These are phyloP conservation scores for Claviceps monticola DNA, from an alignment of 2,329 filamentous ascomycete species.

Conservation along the genomic window DNA sequence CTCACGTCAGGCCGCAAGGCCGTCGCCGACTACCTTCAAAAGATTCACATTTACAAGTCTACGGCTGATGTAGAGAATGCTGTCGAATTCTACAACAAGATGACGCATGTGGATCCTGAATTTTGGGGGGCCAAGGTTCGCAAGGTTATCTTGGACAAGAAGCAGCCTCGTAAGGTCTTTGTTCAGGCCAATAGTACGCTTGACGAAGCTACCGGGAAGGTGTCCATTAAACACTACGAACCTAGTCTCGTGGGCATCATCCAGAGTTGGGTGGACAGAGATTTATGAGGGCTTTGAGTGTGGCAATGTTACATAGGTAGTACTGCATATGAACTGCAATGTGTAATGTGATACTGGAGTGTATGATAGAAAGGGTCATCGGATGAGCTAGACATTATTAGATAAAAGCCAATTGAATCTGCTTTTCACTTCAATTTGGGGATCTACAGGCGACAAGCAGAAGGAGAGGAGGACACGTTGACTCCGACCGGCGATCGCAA, in stretches of 20 bases:
- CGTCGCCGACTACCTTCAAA: slow-evolving; percentile 77
- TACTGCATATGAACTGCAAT: no score
- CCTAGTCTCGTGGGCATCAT: slow-evolving; percentile 69
- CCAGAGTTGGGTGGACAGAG: slow-evolving; percentile 61
- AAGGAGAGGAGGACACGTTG: no score
- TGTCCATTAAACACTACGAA: slow-evolving; percentile 75
- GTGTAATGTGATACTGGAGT: no score
- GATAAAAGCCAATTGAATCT: no score
- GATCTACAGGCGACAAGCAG: no score
- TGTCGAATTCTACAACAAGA: slow-evolving; percentile 66
- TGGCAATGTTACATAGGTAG: no score
- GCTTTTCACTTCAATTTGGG: no score
- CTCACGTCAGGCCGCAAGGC: slow-evolving; percentile 70
- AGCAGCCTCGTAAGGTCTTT: slow-evolving; percentile 80
- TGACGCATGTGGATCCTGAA: slow-evolving; percentile 67
- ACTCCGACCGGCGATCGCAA: no score
- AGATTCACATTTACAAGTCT: slow-evolving; percentile 83
- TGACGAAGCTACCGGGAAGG: slow-evolving; percentile 52
- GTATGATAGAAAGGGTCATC: no score
- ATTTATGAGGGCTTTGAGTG: slow-evolving; percentile 21
- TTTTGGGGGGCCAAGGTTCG: slow-evolving; percentile 77
- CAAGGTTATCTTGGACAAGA: slow-evolving; percentile 59
- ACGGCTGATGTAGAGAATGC: slow-evolving; percentile 72
- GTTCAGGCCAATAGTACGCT: slow-evolving; percentile 84
- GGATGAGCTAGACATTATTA: no score